Conservation (phyloP, 768 basidiomycete species). For the Boletus insuetus region DNA sequence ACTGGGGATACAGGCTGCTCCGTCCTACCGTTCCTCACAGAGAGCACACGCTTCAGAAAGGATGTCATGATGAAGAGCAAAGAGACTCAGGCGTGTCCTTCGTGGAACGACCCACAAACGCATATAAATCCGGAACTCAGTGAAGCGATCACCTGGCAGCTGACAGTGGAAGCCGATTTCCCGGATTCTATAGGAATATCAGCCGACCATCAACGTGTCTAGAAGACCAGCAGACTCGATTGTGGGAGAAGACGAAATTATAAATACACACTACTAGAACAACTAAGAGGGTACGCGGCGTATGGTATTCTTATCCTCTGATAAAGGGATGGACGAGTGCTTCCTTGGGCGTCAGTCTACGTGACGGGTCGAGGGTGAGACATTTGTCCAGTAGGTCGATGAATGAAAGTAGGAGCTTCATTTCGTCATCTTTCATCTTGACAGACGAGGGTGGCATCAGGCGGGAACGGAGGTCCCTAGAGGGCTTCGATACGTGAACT, state of each 20-base stretch:
- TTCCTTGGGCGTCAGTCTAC: slow-evolving; percentile 87
- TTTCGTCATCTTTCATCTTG: slow-evolving; percentile 88
- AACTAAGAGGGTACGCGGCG: slow-evolving; percentile 12
- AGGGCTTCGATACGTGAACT: slow-evolving; percentile 79
- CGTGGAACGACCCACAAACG: not conserved
- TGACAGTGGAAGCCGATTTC: too few relatives aligned
- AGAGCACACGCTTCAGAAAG: slow-evolving; percentile 16
- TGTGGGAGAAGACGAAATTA: slow-evolving; percentile 9
- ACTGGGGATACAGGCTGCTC: slow-evolving; percentile 3
- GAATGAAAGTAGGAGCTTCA: slow-evolving; percentile 72
- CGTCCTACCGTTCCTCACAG: slow-evolving; percentile 6
- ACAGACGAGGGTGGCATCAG: slow-evolving; percentile 76
- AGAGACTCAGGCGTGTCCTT: too few relatives aligned
- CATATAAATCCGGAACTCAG: not conserved
- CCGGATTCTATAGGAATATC: too few relatives aligned
- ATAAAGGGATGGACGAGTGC: slow-evolving; percentile 88
- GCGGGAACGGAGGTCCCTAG: slow-evolving; percentile 75
- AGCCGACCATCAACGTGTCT: not conserved
- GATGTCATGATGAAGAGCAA: slow-evolving; percentile 12
- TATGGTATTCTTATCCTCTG: slow-evolving; percentile 41
- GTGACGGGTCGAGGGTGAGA: slow-evolving; percentile 78
- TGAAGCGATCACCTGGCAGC: too few relatives aligned
- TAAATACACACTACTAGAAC: slow-evolving; percentile 26
- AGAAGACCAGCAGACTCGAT: slow-evolving; percentile 8
- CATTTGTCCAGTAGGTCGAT: slow-evolving; percentile 92